A percentile compares a stretch with the other conserved stretches of the same genome.
Evolutionary conservation across 2,329 filamentous ascomycete genomes (phyloP).

Genomic region (Hypoxylon sp.): DNA sequence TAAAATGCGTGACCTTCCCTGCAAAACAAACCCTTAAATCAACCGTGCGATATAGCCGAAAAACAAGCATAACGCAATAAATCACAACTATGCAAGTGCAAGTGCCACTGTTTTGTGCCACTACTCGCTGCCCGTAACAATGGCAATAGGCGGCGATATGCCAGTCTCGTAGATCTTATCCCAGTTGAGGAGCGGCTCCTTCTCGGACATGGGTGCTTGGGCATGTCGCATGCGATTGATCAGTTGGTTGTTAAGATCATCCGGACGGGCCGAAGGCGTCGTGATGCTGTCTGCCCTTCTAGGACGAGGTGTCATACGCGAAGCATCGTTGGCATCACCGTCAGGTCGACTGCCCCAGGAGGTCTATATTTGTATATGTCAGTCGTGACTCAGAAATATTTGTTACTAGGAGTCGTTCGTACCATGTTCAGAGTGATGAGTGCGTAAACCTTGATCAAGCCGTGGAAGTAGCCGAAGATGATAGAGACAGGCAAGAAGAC

Average conservation of each 20-base stretch:
- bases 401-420: slow-evolving; percentile 47
- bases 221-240: slow-evolving; percentile 26
- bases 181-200: slow-evolving; percentile 35
- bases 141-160: slow-evolving; percentile 36
- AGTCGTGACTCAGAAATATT: slow-evolving; percentile 28
- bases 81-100: too few species aligned
- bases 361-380: slow-evolving; percentile 68
- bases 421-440: slow-evolving; percentile 86
- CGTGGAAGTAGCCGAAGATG: slow-evolving; percentile 92
- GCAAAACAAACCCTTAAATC: slow-evolving; percentile 24
- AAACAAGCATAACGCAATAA: slow-evolving; percentile 21
- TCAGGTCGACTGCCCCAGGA: slow-evolving; percentile 96
- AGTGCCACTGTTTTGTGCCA: slow-evolving; percentile 17
- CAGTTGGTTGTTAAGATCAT: slow-evolving; percentile 48
- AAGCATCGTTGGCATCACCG: slow-evolving; percentile 84
- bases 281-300: slow-evolving; percentile 53
- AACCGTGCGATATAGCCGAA: slow-evolving; percentile 33
- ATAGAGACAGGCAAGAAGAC: slow-evolving; percentile 86
- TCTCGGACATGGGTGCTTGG: slow-evolving; percentile 39
- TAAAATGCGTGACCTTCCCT: slow-evolving; percentile 44
- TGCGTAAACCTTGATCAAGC: slow-evolving; percentile 91
- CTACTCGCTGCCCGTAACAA: slow-evolving; percentile 32
- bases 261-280: slow-evolving; percentile 50
- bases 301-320: slow-evolving; percentile 70
- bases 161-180: slow-evolving; percentile 31